Percentiles rank a stretch among this genome's conserved stretches.
Conservation (phyloP, 2,329 filamentous ascomycete genomes). For the Graphilbum fragrans region DNA sequence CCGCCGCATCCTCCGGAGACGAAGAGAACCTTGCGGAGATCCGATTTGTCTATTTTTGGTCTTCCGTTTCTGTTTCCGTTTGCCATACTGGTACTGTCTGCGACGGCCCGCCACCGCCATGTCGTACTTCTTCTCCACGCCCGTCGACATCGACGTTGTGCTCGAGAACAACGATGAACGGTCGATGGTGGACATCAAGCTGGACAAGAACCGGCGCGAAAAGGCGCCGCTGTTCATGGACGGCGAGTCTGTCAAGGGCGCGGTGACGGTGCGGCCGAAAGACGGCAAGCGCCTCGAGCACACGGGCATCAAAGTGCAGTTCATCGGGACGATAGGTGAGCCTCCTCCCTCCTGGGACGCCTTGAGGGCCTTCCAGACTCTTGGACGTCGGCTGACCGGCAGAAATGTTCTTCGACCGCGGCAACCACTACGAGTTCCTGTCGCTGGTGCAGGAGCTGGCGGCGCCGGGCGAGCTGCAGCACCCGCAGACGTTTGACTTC, state of each 20-base stretch:
- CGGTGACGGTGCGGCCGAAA: constrained; percentile 89
- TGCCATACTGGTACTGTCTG: too few species aligned
- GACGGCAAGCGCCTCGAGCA: constrained; percentile 97
- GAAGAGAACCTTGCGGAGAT: too few species aligned
- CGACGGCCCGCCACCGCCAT: constrained; percentile 36
- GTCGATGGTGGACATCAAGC: constrained; percentile 92
- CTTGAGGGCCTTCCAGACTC: background rate
- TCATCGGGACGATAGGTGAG: constrained; percentile 93
- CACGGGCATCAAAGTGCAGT: constrained; percentile 98
- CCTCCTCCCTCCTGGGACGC: constrained; percentile 5
- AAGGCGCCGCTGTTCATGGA: constrained; percentile 97
- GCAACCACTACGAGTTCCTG: constrained; percentile 98
- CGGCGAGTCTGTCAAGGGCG: constrained; percentile 94
- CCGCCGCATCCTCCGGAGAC: too few species aligned
- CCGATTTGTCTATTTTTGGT: background rate
- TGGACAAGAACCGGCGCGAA: constrained; percentile 95
- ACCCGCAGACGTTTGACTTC: constrained; percentile 97
- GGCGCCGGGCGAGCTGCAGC: constrained; percentile 92
- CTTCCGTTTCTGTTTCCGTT: background rate
- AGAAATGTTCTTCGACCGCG: constrained; percentile 99
- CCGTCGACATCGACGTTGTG: constrained; percentile 97
- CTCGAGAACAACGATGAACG: constrained; percentile 91
- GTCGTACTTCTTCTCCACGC: constrained; percentile 98
- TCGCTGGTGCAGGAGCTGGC: constrained; percentile 94
- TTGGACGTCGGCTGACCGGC: background rate